These are phyloP conservation scores for Gnomoniopsis sp. DNA, from an alignment of 2,329 filamentous ascomycete genomes.

Conservation along the genomic window DNA sequence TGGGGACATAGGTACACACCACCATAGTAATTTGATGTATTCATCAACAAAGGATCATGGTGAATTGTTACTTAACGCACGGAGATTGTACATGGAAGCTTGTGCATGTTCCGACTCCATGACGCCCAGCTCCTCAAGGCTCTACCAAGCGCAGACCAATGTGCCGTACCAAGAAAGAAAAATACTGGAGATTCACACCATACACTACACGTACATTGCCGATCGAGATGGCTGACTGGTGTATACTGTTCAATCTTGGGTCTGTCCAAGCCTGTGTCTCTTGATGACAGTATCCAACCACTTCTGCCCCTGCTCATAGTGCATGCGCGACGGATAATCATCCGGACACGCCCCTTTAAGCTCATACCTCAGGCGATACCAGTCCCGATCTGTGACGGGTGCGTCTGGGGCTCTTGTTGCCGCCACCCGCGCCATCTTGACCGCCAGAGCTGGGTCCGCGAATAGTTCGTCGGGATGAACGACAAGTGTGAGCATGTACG, in stretches of 20 bases:
- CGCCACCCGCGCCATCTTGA: not conserved
- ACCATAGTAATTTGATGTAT: too few species aligned
- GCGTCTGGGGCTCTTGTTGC: not conserved
- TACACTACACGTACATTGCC: too few species aligned
- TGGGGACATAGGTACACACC: too few species aligned
- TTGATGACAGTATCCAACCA: not conserved
- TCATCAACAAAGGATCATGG: too few species aligned
- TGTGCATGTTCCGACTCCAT: too few species aligned
- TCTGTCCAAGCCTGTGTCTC: not conserved
- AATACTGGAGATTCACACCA: too few species aligned
- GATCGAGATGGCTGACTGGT: too few species aligned
- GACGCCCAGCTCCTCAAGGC: too few species aligned
- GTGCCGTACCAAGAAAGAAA: too few species aligned
- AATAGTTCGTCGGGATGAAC: slow-evolving; percentile 4
- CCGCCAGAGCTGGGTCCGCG: not conserved
- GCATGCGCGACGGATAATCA: not conserved
- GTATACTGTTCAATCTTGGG: not conserved
- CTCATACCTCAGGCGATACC: not conserved
- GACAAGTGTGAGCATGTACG: slow-evolving; percentile 3
- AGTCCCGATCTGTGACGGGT: not conserved
- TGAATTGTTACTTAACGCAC: too few species aligned
- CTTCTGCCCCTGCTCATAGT: slow-evolving; percentile 1
- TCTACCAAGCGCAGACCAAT: too few species aligned
- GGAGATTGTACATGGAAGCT: too few species aligned
- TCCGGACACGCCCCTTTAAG: slow-evolving; percentile 1